Conservation (phyloP, 345 rosid species). For the Acer saccharum region DNA sequence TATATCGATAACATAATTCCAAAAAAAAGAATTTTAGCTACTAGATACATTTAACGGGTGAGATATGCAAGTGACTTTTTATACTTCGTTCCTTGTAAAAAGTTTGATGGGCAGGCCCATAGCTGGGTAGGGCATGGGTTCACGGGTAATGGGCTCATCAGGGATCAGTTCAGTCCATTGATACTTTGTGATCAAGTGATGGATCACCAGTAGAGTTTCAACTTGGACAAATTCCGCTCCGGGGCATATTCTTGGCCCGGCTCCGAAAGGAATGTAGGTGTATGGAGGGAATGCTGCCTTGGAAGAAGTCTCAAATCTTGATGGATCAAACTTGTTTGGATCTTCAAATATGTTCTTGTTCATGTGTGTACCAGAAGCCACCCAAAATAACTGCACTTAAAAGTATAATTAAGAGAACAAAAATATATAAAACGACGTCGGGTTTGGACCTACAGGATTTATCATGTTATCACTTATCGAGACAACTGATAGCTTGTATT, state of each 20-base stretch:
- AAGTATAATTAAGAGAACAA: too few relatives aligned
- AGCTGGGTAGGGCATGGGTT: conserved; percentile 20
- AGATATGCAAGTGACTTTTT: too few relatives aligned
- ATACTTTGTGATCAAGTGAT: conserved; percentile 20
- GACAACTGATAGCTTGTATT: not conserved
- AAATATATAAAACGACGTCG: too few relatives aligned
- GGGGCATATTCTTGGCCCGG: conserved; percentile 19
- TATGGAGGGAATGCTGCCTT: conserved; percentile 23
- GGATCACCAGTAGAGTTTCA: conserved; percentile 18
- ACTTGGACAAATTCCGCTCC: conserved; percentile 22
- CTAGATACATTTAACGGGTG: not conserved
- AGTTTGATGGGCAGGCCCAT: conserved; percentile 29
- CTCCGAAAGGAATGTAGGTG: conserved; percentile 31
- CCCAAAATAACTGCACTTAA: conserved; percentile 21
- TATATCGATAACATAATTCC: too few relatives aligned
- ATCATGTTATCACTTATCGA: too few relatives aligned
- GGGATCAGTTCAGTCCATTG: conserved; percentile 19
- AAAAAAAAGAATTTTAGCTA: not conserved
- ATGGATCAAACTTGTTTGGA: conserved; percentile 29
- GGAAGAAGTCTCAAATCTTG: conserved; percentile 20
- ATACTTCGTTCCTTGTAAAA: not conserved
- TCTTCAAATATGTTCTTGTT: conserved; percentile 26
- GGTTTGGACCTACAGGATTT: too few relatives aligned
- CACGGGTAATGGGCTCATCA: conserved; percentile 23
- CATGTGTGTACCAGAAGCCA: conserved; percentile 22